phyloP scores from a whole-genome alignment of 768 basidiomycete species.

The Lactarius indigo region DNA sequence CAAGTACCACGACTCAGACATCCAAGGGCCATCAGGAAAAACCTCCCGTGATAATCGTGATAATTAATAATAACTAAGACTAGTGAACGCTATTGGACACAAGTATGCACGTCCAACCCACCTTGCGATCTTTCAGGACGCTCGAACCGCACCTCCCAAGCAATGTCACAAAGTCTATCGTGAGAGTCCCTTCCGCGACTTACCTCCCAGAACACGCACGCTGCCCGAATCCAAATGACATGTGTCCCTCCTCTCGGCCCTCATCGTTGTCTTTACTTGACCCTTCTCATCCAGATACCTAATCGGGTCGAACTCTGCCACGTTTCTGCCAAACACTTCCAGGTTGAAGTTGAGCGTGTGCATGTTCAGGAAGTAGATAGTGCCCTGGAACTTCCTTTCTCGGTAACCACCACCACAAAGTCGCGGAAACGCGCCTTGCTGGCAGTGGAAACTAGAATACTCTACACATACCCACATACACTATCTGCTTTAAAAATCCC shows the following conservation, averaged over 20 bases:
- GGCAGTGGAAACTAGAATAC: too few species aligned
- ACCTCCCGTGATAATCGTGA: too few species aligned
- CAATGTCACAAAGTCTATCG: conserved; percentile 32
- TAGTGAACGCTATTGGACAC: too few species aligned
- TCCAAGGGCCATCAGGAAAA: too few species aligned
- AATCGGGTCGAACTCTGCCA: neutral
- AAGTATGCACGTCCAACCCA: neutral
- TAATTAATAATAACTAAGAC: too few species aligned
- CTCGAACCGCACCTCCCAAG: conserved; percentile 29
- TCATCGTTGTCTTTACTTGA: neutral
- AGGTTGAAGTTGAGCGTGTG: neutral
- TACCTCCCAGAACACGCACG: conserved; percentile 34
- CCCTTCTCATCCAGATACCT: conserved; percentile 8
- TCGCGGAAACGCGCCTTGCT: too few species aligned
- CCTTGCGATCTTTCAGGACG: conserved; percentile 4
- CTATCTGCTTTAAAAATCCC: too few species aligned
- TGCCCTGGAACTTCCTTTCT: too few species aligned
- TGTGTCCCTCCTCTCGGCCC: conserved; percentile 31
- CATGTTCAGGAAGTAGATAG: conserved; percentile 1
- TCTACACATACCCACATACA: too few species aligned
- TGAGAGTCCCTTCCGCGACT: conserved; percentile 32
- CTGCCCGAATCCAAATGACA: conserved; percentile 30
- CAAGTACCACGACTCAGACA: too few species aligned
- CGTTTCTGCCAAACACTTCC: neutral
- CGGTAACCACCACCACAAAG: too few species aligned